These are phyloP conservation scores for Metrosideros polymorpha DNA, from an alignment of 441 rosid genomes.

Conservation along the genomic window DNA sequence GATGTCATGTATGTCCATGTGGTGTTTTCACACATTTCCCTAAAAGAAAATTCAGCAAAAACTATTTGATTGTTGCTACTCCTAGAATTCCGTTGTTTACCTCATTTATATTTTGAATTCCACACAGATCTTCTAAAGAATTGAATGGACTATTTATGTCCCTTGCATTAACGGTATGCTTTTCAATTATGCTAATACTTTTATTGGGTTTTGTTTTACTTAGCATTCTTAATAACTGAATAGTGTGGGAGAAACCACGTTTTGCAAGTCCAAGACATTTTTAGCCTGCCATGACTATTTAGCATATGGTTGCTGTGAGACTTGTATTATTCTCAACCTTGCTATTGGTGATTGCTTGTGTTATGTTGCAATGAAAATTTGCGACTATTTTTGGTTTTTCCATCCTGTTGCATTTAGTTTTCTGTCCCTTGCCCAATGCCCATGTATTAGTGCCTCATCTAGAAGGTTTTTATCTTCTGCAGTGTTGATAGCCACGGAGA, in stretches of 20 bases:
- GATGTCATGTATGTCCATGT: neutral
- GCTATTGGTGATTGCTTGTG: neutral
- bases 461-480: neutral
- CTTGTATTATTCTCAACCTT: neutral
- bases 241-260: neutral
- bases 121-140: neutral
- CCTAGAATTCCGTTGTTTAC: neutral
- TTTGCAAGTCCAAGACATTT: neutral
- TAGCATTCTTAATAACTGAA: neutral
- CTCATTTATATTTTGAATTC: neutral
- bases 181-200: neutral
- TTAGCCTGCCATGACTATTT: neutral
- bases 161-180: neutral
- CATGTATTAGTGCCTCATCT: neutral
- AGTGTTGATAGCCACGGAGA: neutral
- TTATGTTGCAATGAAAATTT: neutral
- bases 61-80: neutral
- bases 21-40: neutral
- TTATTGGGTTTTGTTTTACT: neutral
- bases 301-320: neutral
- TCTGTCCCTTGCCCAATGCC: neutral
- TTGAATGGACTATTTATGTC: neutral
- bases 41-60: neutral
- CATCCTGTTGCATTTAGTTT: neutral
- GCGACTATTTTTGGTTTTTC: neutral